Evolutionary conservation across 2,329 filamentous ascomycete genomes (phyloP).

Genomic region (Fusarium algeriense): DNA sequence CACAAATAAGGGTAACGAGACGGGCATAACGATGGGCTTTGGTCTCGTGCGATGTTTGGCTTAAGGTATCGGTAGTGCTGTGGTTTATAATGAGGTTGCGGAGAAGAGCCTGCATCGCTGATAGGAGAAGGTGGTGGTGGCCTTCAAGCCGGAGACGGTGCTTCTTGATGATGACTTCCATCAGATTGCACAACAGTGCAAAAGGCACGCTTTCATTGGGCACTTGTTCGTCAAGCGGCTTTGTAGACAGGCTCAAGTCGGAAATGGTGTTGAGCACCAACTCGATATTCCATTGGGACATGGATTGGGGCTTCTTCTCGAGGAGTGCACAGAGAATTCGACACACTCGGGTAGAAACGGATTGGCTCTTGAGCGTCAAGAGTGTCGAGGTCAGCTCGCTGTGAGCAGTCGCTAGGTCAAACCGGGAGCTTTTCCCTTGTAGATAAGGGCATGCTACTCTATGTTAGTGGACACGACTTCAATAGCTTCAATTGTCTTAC

Average conservation of each 20-base stretch:
- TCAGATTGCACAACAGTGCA: slow-evolving; percentile 63
- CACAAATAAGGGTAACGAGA: slow-evolving; percentile 69
- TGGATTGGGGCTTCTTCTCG: slow-evolving; percentile 62
- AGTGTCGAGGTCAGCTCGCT: slow-evolving; percentile 56
- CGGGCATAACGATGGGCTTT: slow-evolving; percentile 67
- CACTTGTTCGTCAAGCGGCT: slow-evolving; percentile 39
- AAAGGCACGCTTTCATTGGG: slow-evolving; percentile 55
- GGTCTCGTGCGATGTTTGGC: slow-evolving; percentile 51
- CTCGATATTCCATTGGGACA: slow-evolving; percentile 71
- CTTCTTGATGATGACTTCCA: slow-evolving; percentile 68
- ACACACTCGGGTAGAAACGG: slow-evolving; percentile 55
- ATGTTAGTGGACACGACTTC: slow-evolving; percentile 20
- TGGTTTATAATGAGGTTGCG: slow-evolving; percentile 60
- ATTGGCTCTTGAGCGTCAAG: slow-evolving; percentile 43
- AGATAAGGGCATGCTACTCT: slow-evolving; percentile 49
- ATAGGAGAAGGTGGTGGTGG: slow-evolving; percentile 70
- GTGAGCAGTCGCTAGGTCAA: slow-evolving; percentile 58
- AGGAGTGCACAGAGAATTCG: slow-evolving; percentile 61
- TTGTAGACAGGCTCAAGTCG: slow-evolving; percentile 49
- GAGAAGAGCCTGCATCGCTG: slow-evolving; percentile 68
- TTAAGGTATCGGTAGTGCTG: slow-evolving; percentile 30
- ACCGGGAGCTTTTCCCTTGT: slow-evolving; percentile 46
- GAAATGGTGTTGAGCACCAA: slow-evolving; percentile 61
- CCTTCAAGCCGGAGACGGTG: slow-evolving; percentile 72
- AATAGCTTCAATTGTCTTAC: slow-evolving; percentile 43